phyloP scores from a whole-genome alignment of 2,329 filamentous ascomycete genomes.

The Cercospora beticola region DNA sequence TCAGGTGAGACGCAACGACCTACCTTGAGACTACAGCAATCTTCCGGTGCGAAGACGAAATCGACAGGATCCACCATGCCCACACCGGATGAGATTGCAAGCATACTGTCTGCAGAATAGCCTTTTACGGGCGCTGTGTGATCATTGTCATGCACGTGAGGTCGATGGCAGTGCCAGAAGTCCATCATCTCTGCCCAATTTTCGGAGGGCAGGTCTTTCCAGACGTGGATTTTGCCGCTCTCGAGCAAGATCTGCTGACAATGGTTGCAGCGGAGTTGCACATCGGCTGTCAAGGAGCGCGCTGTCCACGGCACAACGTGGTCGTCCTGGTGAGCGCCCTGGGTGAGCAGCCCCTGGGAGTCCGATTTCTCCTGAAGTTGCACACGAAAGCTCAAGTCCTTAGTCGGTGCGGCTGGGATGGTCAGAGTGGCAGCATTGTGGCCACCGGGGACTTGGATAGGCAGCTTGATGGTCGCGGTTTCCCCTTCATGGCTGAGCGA shows the following conservation, averaged over 20 bases:
- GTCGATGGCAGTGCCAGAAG: conserved; percentile 99
- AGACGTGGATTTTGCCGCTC: conserved; percentile 51
- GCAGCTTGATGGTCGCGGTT: conserved; percentile 47
- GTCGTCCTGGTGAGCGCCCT: conserved; percentile 28
- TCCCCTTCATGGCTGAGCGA: conserved; percentile 50
- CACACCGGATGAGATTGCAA: conserved; percentile 63
- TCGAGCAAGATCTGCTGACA: conserved; percentile 33
- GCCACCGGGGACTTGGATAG: conserved; percentile 47
- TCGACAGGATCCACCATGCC: conserved; percentile 80
- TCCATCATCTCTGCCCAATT: conserved; percentile 99
- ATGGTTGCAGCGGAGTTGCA: conserved; percentile 31
- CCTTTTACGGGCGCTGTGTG: conserved; percentile 57
- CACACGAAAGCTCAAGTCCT: conserved; percentile 56
- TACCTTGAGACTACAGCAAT: conserved; percentile 59
- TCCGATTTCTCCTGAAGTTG: conserved; percentile 47
- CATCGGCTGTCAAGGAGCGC: conserved; percentile 32
- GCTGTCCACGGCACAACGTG: conserved; percentile 49
- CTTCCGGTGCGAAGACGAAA: conserved; percentile 66
- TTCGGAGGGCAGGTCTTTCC: conserved; percentile 93
- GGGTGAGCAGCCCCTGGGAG: conserved; percentile 18
- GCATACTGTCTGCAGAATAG: conserved; percentile 77
- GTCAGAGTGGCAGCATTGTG: conserved; percentile 46
- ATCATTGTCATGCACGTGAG: conserved; percentile 53
- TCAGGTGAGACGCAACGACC: conserved; percentile 25
- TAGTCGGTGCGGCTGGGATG: conserved; percentile 49